Evolutionary conservation across 1,284 basidiomycete genomes (phyloP).

Genomic region (Microbotryum intermedium): DNA sequence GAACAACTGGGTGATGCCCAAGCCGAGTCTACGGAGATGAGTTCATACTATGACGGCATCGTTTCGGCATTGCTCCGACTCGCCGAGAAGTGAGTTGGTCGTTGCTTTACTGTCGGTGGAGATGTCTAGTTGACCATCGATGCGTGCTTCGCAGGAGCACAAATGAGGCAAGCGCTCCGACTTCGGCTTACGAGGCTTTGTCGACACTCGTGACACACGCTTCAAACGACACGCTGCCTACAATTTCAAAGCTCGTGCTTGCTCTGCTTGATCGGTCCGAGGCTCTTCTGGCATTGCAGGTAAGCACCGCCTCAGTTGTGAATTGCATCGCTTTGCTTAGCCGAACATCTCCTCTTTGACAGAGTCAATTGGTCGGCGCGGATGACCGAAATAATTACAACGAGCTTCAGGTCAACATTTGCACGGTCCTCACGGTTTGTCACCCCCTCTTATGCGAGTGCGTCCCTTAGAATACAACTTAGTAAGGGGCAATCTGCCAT

Average conservation of each 20-base stretch:
- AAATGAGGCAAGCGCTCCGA: conserved; percentile 89
- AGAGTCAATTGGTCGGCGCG: conserved; percentile 88
- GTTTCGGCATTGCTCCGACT: conserved; percentile 70
- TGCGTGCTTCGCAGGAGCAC: conserved; percentile 48
- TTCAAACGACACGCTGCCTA: conserved; percentile 66
- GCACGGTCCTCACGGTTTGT: conserved; percentile 75
- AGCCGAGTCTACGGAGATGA: conserved; percentile 55
- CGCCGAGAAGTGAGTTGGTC: conserved; percentile 61
- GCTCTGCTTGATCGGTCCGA: conserved; percentile 83
- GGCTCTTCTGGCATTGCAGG: conserved; percentile 71
- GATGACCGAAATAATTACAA: conserved; percentile 99
- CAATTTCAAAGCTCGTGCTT: conserved; percentile 74
- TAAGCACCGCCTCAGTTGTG: conserved; percentile 34
- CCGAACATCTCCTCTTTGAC: neutral
- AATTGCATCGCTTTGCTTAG: neutral
- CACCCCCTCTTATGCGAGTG: neutral
- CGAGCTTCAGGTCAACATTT: conserved; percentile 92
- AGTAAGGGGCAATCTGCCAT: neutral
- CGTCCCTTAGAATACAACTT: neutral
- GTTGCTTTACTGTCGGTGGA: neutral
- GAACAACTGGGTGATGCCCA: conserved; percentile 58
- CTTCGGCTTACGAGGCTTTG: conserved; percentile 93
- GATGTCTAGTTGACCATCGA: neutral
- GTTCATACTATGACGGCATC: conserved; percentile 81
- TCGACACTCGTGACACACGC: conserved; percentile 76